Base-by-base conservation (phyloP, 257 asterid genomes). In the Scutellaria baicalensis region DNA sequence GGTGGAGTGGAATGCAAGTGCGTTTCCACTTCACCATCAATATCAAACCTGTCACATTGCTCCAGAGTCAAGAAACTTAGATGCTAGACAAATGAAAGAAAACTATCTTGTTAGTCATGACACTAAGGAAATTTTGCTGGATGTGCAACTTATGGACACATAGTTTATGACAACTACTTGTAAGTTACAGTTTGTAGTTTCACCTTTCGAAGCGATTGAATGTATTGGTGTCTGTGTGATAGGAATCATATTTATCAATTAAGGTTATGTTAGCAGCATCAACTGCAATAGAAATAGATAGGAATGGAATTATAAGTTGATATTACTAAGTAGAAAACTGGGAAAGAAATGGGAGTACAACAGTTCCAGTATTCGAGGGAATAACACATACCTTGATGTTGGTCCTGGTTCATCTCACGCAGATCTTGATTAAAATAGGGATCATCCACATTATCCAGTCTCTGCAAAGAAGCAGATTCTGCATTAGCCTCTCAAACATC, bases 161-260 rank as follows among this genome's bases (percentile, higher is more conserved):
- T 40, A 61, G n/a, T 20, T 55, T 27, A 59, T 36, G 35, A 56
- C 21, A 56, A 71, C 55, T 10, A 47, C 36, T 55, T 64, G 35
- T 27, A 10, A 75, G 59, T 17, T 33, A 68, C 9, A 45, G 9
- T 73, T 60, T 65, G 16, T 5, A 49, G 65, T 21, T 60, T 73
- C 79, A 93, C 97, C 97, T 93, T 79, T 93, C 98, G 50, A 84
- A 93, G 51, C 66, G 91, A 75, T 87, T 86, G 79, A 80, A 78
- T 57, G 78, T 69, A 64, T 73, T 74, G 66, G 89, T 39, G 75
- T 74, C 92, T 17, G 84, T 82, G 77, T 74, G 84, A 70, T 51
- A 44, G 14, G 86, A 66, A 59, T 87, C 87, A 71, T 75, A 84
- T 17, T 75, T 74, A 44, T 93, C 95, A 49, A 54, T 38, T 74